phyloP scores from a whole-genome alignment of 1,284 basidiomycete species.

The Fomitopsis palustris region DNA sequence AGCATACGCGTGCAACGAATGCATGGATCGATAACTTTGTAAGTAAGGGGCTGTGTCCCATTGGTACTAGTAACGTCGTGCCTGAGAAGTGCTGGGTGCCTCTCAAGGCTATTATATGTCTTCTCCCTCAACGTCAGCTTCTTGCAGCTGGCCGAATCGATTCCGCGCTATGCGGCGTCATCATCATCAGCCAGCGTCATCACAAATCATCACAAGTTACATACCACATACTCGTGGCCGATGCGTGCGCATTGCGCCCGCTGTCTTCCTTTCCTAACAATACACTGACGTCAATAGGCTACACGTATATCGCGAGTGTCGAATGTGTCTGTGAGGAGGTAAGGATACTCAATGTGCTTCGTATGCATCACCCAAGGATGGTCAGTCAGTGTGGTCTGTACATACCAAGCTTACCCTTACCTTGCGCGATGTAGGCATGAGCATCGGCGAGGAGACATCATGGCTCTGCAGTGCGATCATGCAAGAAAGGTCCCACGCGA shows the following conservation, averaged over 20 bases:
- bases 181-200: background rate
- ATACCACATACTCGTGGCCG: background rate
- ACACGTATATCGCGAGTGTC: background rate
- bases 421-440: background rate
- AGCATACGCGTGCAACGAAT: background rate
- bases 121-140: background rate
- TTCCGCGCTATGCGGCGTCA: background rate
- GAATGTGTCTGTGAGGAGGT: background rate
- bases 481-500: no score
- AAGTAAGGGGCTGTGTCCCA: background rate
- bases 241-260: background rate
- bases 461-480: background rate
- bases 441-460: background rate
- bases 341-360: no score
- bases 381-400: background rate
- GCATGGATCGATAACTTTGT: background rate
- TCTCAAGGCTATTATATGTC: background rate
- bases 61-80: background rate
- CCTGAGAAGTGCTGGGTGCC: background rate
- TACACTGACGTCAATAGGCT: background rate
- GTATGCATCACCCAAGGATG: background rate
- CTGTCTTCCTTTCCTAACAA: background rate
- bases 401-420: background rate
- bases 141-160: background rate
- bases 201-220: background rate